Evolutionary conservation across 768 basidiomycete species (phyloP), one percentile per base, ranked within the genome.

Genomic region (Crucibulum laeve): DNA sequence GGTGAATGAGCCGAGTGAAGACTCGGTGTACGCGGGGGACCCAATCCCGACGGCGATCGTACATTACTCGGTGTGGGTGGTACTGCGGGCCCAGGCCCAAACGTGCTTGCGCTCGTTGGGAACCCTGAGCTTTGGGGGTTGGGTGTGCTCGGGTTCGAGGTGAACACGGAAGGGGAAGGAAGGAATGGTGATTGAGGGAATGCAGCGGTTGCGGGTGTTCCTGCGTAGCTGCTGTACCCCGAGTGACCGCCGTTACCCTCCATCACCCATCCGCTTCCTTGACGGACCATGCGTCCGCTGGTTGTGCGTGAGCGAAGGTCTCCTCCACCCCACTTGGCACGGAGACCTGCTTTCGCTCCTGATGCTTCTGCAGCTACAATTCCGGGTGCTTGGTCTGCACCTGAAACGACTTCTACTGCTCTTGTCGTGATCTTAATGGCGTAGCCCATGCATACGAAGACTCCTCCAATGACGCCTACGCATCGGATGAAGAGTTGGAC

Each of bases 381-480:
- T 1, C 74, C 74, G 2, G 58, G 57, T 33, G 71, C 61, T 44
- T 67, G 56, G 51, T 75, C 71, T 6, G 71, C 63, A 17, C 76
- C 77, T 25, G 81, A 73, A 39, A 87, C 83, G 8, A 79, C 81
- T 47, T 82, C 79, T 30, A 85, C 75, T 3, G 85, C 81, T 23
- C 80, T 80, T 5, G 73, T 71, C 18, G 78, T 76, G 37, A 86
- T 70, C 32, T 77, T 76, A 48, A 87, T 74, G 44, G 85, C 83
- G 59, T 88, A 88, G 39, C 84, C 82, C 62, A 84, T 76, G 65
- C 89, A 91, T 5, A 89, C 87, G 61, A 92, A 91, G 33, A 92
- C 79, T 3, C 91, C 91, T 10, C 95, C 95, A 22, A 99, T 74
- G 38, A 97, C 95, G n/a, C 95, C 95, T 5, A 88, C 84, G 51